Evolutionary conservation across 257 asterid species (phyloP), one percentile per base, ranked within the genome.

Genomic region (Lithospermum erythrorhizon): DNA sequence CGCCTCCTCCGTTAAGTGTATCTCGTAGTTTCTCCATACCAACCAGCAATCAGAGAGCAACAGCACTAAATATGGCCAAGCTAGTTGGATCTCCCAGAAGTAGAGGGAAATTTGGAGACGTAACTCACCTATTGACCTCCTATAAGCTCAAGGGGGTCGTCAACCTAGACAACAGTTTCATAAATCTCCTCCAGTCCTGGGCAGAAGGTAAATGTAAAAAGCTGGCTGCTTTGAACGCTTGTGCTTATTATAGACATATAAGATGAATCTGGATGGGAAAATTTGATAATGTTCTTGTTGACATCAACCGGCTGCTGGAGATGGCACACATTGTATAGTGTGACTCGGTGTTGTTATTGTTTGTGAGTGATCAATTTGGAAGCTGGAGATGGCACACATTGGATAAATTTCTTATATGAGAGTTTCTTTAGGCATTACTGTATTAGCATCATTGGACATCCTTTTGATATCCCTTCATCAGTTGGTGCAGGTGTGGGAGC

Each of bases 11-110:
- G 27, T 47, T 83, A 62, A 72, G 79, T 65, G 89, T 88, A 65
- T 77, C 95, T 51, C 73, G 86, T 60, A 91, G 97, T 72, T 91
- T 86, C 83, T 84, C 95, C 61, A 82, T 86, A 75, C 89, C 90
- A 9, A 78, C 95, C 24, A 74, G 76, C 48, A 69, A 77, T 75
- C 90, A 79, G 72, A 84, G 83, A 73, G 79, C 68, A 49, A 67
- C 67, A 49, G 77, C 74, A 35, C 61, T 72, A 37, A 82, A 75
- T 68, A 73, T 85, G 16, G 73, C 86, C 64, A 79, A 83, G 82
- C 76, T 85, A 45, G 45, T 78, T 74, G 83, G 75, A 69, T 77
- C 90, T 52, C 77, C 82, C 64, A 73, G 65, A 60, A 59, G 73
- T 58, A 72, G 72, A 75, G 80, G 77, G 61, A 82, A 75, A 55